Percentiles rank a stretch among this genome's conserved stretches.
phyloP scores from a whole-genome alignment of 805 yeast species.

The Brettanomyces custersianus region DNA sequence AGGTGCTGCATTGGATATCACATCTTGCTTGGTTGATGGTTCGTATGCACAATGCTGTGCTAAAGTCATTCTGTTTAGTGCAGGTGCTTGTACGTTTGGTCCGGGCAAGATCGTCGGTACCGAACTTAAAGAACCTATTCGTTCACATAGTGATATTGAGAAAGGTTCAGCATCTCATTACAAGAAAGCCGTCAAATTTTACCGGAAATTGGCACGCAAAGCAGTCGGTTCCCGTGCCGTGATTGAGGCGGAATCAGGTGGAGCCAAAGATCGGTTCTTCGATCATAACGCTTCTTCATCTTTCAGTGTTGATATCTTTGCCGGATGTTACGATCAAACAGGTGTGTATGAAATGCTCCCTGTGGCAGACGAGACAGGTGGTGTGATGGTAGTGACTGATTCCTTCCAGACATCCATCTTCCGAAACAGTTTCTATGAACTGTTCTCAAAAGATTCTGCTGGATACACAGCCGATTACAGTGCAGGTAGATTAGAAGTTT shows the following conservation, averaged over 20 bases:
- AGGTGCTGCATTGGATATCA: slow-evolving; percentile 86
- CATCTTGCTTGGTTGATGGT: slow-evolving; percentile 72
- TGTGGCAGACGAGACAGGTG: slow-evolving; percentile 80
- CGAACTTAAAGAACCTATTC: slow-evolving; percentile 88
- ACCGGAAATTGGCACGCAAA: slow-evolving; percentile 63
- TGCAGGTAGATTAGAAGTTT: slow-evolving; percentile 80
- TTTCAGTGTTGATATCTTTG: slow-evolving; percentile 82
- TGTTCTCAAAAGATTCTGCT: slow-evolving; percentile 79
- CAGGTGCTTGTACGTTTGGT: slow-evolving; percentile 90
- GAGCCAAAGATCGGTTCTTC: slow-evolving; percentile 26
- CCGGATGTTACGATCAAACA: slow-evolving; percentile 93
- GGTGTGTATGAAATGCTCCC: slow-evolving; percentile 92
- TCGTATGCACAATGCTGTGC: slow-evolving; percentile 82
- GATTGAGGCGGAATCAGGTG: slow-evolving; percentile 18
- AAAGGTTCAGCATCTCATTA: slow-evolving; percentile 82
- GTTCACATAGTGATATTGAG: slow-evolving; percentile 96
- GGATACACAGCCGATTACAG: slow-evolving; percentile 85
- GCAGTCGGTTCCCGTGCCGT: slow-evolving; percentile 39
- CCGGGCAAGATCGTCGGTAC: slow-evolving; percentile 93
- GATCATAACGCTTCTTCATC: slow-evolving; percentile 40
- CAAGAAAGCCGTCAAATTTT: slow-evolving; percentile 77
- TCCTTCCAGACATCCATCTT: slow-evolving; percentile 92
- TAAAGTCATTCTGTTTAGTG: slow-evolving; percentile 80
- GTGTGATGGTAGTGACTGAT: slow-evolving; percentile 79
- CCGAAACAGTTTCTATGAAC: slow-evolving; percentile 82